Conservation (phyloP, 345 rosid genomes). For the Linum tenue region DNA sequence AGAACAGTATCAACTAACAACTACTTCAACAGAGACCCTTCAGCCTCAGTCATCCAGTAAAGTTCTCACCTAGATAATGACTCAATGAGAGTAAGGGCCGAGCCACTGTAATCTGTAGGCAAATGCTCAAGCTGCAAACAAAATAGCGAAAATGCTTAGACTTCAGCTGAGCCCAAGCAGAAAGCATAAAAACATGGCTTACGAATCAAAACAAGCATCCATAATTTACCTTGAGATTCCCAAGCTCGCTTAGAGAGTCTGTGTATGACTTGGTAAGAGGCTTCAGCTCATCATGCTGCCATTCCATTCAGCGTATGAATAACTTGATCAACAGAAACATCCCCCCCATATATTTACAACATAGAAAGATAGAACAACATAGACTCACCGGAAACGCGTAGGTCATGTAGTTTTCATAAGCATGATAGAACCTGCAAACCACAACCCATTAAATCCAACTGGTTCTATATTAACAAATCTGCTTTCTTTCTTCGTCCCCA, state of each 20-base stretch:
- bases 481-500: background rate
- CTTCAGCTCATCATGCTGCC: slow-evolving; percentile 91
- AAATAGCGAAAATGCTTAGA: slow-evolving; percentile 16
- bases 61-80: slow-evolving; percentile 67
- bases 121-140: slow-evolving; percentile 76
- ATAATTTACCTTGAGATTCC: slow-evolving; percentile 64
- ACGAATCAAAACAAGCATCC: background rate
- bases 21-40: background rate
- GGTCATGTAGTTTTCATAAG: slow-evolving; percentile 80
- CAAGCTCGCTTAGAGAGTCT: slow-evolving; percentile 90
- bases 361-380: slow-evolving; percentile 3
- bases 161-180: background rate
- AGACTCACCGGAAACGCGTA: slow-evolving; percentile 82
- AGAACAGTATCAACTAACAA: background rate
- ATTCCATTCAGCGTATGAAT: background rate
- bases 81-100: slow-evolving; percentile 84
- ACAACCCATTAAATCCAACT: background rate
- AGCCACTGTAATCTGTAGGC: slow-evolving; percentile 74
- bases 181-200: background rate
- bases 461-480: background rate
- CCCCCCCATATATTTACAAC: background rate
- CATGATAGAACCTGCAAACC: slow-evolving; percentile 80
- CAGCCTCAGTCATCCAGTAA: background rate
- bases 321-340: background rate
- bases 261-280: slow-evolving; percentile 81